These are phyloP conservation scores for Amphibolis antarctica DNA, from an alignment of 106 monocot species.

Conservation along the genomic window DNA sequence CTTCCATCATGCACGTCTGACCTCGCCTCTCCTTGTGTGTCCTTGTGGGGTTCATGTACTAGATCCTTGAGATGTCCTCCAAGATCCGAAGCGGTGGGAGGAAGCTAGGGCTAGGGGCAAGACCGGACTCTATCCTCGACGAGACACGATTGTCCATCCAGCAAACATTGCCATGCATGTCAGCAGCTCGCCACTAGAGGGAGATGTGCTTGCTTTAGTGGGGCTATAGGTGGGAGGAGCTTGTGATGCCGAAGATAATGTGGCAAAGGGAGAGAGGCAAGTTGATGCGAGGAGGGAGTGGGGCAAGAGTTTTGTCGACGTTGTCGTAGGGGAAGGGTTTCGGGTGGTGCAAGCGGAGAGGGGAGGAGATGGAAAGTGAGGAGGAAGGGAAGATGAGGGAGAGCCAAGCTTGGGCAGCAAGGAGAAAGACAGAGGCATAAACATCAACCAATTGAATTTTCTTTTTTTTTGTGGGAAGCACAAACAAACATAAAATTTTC, in stretches of 20 bases:
- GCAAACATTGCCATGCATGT: constrained; percentile 73
- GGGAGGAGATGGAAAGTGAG: background rate
- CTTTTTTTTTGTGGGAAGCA: too few relatives aligned
- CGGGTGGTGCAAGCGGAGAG: constrained; percentile 6
- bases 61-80: constrained; percentile 62
- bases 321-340: constrained; percentile 3
- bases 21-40: too few relatives aligned
- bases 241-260: constrained; percentile 76
- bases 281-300: background rate
- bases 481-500: too few relatives aligned
- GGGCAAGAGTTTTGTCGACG: background rate
- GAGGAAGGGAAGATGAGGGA: constrained; percentile 25
- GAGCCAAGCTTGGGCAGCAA: constrained; percentile 30
- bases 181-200: constrained; percentile 63
- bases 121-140: too few relatives aligned
- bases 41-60: constrained; percentile 75
- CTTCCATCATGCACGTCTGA: too few relatives aligned
- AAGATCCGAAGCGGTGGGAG: constrained; percentile 68
- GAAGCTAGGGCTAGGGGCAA: background rate
- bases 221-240: constrained; percentile 61
- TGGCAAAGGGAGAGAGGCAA: constrained; percentile 32
- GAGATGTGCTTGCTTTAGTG: constrained; percentile 54
- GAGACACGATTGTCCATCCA: constrained; percentile 52
- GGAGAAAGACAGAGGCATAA: constrained; percentile 13
- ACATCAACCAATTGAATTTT: too few relatives aligned